These are phyloP conservation scores for Fusarium praegraminearum DNA, from an alignment of 2,329 filamentous ascomycete genomes.

Conservation along the genomic window DNA sequence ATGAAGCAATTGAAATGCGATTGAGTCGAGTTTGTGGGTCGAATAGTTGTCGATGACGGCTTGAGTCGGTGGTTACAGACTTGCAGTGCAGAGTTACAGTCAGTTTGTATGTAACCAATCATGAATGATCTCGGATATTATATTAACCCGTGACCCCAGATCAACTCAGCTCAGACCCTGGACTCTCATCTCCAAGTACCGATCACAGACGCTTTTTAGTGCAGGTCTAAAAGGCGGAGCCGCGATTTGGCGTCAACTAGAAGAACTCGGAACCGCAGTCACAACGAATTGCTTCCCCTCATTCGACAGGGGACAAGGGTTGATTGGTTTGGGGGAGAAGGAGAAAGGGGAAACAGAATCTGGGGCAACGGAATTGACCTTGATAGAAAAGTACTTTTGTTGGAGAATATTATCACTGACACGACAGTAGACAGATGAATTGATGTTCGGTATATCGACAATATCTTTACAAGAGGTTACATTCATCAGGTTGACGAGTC, in stretches of 20 bases:
- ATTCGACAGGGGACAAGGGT: slow-evolving; percentile 10
- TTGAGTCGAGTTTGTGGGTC: slow-evolving; percentile 19
- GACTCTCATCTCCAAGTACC: slow-evolving; percentile 1
- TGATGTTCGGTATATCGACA: background rate
- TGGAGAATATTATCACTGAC: background rate
- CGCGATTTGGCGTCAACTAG: slow-evolving; percentile 43
- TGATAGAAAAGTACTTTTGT: slow-evolving; percentile 3
- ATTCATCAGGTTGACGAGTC: background rate
- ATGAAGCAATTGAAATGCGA: slow-evolving; percentile 7
- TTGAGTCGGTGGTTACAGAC: slow-evolving; percentile 2
- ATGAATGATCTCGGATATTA: background rate
- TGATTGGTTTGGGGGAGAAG: background rate
- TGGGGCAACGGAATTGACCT: slow-evolving; percentile 18
- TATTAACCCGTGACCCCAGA: slow-evolving; percentile 17
- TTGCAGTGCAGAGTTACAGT: background rate
- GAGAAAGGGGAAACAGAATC: background rate
- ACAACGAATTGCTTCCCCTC: slow-evolving; percentile 35
- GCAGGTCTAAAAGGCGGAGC: slow-evolving; percentile 43
- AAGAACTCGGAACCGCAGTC: slow-evolving; percentile 45
- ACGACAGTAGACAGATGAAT: background rate
- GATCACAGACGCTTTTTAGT: slow-evolving; percentile 6
- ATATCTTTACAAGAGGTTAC: slow-evolving; percentile 10
- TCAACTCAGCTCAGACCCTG: background rate
- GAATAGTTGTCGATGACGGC: slow-evolving; percentile 30
- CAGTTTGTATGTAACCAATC: background rate